Evolutionary conservation across 2,329 filamentous ascomycete species (phyloP).

Genomic region (Monilinia vaccinii-corymbosi): DNA sequence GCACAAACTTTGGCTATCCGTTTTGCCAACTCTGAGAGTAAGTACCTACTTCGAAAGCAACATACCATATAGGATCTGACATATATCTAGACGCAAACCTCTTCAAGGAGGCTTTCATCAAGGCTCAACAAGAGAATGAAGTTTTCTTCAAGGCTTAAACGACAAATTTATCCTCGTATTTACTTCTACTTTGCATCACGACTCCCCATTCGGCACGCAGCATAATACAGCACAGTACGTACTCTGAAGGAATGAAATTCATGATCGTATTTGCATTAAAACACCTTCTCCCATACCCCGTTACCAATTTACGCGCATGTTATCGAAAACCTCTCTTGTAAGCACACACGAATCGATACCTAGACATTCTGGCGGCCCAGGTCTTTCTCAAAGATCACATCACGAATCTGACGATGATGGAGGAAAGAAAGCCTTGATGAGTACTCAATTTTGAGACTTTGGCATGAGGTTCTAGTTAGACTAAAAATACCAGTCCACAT

Average conservation of each 20-base stretch:
- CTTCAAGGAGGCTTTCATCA: conserved; percentile 96
- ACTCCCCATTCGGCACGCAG: conserved; percentile 13
- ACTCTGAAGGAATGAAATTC: conserved; percentile 21
- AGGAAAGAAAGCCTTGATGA: conserved; percentile 21
- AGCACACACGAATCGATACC: conserved; percentile 14
- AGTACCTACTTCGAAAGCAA: conserved; percentile 31
- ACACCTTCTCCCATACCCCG: conserved; percentile 13
- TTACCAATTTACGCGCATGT: conserved; percentile 19
- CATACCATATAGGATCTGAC: conserved; percentile 17
- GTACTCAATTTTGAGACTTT: conserved; percentile 20
- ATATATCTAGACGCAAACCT: conserved; percentile 68
- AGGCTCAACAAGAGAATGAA: conserved; percentile 95
- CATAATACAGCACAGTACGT: conserved; percentile 16
- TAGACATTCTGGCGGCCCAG: conserved; percentile 19
- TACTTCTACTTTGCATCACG: conserved; percentile 13
- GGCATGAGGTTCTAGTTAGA: conserved; percentile 28
- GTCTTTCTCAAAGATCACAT: conserved; percentile 15
- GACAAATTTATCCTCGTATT: conserved; percentile 5
- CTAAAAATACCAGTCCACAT: conserved; percentile 30
- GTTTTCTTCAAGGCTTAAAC: conserved; percentile 56
- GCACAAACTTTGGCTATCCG: conserved; percentile 92
- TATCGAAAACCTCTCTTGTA: conserved; percentile 19
- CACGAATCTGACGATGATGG: conserved; percentile 24
- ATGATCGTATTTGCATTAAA: conserved; percentile 21
- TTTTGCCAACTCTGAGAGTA: conserved; percentile 96